phyloP scores from a whole-genome alignment of 805 yeast genomes.

The Candida ficus region DNA sequence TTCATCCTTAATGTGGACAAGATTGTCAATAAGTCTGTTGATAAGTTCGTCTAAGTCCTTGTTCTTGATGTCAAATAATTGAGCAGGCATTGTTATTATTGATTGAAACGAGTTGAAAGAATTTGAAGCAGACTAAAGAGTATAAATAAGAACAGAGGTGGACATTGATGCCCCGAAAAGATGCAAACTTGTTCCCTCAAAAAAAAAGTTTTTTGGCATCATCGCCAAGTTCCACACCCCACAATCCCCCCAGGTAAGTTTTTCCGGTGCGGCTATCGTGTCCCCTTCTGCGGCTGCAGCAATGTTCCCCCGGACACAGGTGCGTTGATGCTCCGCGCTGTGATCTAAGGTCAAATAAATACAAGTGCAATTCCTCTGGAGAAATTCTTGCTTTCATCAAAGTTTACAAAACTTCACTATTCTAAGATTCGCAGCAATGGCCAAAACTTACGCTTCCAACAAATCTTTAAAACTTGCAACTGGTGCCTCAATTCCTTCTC shows the following conservation, averaged over 20 bases:
- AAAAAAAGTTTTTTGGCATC: neutral
- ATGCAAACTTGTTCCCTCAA: neutral
- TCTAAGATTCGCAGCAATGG: too few species aligned
- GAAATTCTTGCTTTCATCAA: too few species aligned
- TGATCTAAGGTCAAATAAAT: too few species aligned
- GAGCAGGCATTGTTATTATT: constrained; percentile 9
- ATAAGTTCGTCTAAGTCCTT: constrained; percentile 8
- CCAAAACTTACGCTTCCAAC: constrained; percentile 1
- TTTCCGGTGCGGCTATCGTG: too few species aligned
- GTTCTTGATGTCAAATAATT: constrained; percentile 5
- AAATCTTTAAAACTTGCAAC: constrained; percentile 33
- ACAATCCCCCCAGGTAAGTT: neutral
- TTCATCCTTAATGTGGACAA: constrained; percentile 10
- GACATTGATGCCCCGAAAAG: neutral
- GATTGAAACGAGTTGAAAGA: neutral
- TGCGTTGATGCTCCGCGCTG: neutral
- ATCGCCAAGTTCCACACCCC: neutral
- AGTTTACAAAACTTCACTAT: too few species aligned
- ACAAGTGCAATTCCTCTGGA: too few species aligned
- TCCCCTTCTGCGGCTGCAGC: neutral
- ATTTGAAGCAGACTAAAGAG: neutral
- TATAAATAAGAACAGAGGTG: neutral
- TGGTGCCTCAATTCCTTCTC: constrained; percentile 42
- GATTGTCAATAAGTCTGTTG: constrained; percentile 8
- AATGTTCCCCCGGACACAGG: neutral